Conservation (phyloP, 352 stramenopile species). For the Phytophthora sp. region DNA sequence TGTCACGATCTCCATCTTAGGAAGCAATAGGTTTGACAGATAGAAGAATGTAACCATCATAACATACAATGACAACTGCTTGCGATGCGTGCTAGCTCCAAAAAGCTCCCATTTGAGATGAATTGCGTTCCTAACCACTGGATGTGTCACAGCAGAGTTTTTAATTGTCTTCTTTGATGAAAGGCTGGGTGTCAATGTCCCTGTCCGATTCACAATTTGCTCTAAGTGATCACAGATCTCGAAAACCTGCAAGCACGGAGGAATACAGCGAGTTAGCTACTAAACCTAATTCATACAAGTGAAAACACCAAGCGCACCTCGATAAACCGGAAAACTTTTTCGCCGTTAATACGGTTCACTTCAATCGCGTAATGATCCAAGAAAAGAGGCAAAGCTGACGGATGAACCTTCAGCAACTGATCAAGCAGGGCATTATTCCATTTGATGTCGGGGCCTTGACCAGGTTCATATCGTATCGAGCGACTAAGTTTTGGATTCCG, state of each 20-base stretch:
- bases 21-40: slow-evolving; percentile 53
- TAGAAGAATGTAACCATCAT: slow-evolving; percentile 64
- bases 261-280: neutral
- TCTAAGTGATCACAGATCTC: slow-evolving; percentile 50
- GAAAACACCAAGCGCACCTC: slow-evolving; percentile 31
- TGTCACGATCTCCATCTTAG: slow-evolving; percentile 42
- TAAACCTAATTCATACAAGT: neutral
- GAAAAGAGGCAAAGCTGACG: slow-evolving; percentile 43
- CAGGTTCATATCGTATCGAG: slow-evolving; percentile 30
- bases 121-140: slow-evolving; percentile 57
- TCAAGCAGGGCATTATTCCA: slow-evolving; percentile 55
- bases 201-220: slow-evolving; percentile 43
- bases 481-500: slow-evolving; percentile 41
- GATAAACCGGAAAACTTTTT: slow-evolving; percentile 50
- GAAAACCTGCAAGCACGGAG: slow-evolving; percentile 34
- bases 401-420: slow-evolving; percentile 47
- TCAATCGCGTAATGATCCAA: slow-evolving; percentile 54
- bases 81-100: slow-evolving; percentile 39
- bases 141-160: slow-evolving; percentile 48
- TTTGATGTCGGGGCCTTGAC: slow-evolving; percentile 33
- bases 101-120: slow-evolving; percentile 65
- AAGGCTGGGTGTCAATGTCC: slow-evolving; percentile 30
- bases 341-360: slow-evolving; percentile 57
- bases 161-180: slow-evolving; percentile 41
- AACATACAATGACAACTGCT: slow-evolving; percentile 50